Percentiles rank a stretch among this genome's conserved stretches.
phyloP scores from a whole-genome alignment of 1,139 yeast genomes.

The Tardiomyces blankii region DNA sequence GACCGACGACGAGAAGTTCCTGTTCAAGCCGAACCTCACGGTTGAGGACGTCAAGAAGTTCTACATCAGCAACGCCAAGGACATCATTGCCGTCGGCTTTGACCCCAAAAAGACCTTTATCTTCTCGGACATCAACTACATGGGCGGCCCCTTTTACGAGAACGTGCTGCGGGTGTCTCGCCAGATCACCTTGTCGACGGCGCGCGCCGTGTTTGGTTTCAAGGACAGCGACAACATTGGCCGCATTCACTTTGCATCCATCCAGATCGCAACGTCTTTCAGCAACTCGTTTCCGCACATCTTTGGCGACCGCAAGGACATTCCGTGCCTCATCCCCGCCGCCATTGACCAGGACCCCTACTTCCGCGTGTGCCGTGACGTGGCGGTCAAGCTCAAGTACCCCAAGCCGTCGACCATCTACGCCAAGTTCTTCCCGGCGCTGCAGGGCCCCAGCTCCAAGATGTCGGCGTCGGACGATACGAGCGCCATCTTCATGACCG shows the following conservation, averaged over 20 bases:
- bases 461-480: constrained; percentile 91
- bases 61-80: constrained; percentile 77
- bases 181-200: constrained; percentile 92
- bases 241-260: constrained; percentile 85
- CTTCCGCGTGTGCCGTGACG: constrained; percentile 95
- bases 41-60: constrained; percentile 79
- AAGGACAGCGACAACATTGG: constrained; percentile 93
- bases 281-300: constrained; percentile 94
- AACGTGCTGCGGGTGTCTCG: constrained; percentile 90
- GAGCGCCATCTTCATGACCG: constrained; percentile 88
- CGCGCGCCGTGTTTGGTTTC: constrained; percentile 97
- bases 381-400: constrained; percentile 83
- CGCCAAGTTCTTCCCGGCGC: constrained; percentile 95
- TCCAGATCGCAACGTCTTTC: constrained; percentile 93
- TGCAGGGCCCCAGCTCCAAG: constrained; percentile 93
- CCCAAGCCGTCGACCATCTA: constrained; percentile 89
- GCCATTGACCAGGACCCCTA: constrained; percentile 99
- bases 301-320: constrained; percentile 72
- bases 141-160: constrained; percentile 92
- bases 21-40: constrained; percentile 83
- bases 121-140: constrained; percentile 82
- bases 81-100: constrained; percentile 90
- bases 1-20: constrained; percentile 96
- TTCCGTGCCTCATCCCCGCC: constrained; percentile 94
- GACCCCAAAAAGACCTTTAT: constrained; percentile 90